These are phyloP conservation scores for Saitozyma podzolica DNA, from an alignment of 768 basidiomycete genomes.

Conservation along the genomic window DNA sequence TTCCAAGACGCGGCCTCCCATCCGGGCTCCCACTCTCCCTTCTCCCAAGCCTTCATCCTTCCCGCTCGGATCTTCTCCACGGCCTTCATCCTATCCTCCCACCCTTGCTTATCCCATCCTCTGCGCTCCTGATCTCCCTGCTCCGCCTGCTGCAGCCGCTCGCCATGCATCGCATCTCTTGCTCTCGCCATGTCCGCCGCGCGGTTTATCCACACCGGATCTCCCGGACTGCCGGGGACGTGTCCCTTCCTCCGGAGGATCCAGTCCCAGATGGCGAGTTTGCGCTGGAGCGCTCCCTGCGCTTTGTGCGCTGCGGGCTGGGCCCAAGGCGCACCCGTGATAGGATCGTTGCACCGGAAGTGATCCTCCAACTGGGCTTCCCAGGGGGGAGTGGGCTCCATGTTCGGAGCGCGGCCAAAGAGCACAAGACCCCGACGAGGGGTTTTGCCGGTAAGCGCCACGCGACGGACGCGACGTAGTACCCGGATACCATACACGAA, in stretches of 20 bases:
- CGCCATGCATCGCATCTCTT: constrained; percentile 18
- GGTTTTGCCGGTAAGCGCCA: constrained; percentile 43
- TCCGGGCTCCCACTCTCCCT: constrained; percentile 4
- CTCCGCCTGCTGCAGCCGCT: constrained; percentile 5
- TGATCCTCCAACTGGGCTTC: constrained; percentile 1
- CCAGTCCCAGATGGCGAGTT: not conserved
- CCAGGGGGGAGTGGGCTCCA: not conserved
- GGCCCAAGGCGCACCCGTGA: constrained; percentile 7
- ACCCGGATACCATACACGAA: constrained; percentile 69
- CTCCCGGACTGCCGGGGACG: not conserved
- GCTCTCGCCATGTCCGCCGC: constrained; percentile 33
- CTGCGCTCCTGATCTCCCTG: not conserved
- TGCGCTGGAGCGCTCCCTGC: not conserved
- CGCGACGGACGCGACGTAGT: constrained; percentile 51
- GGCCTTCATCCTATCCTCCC: not conserved
- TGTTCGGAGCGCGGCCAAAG: not conserved
- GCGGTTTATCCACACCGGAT: constrained; percentile 35
- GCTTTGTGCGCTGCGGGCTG: not conserved
- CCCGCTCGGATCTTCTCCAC: not conserved
- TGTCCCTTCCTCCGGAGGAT: not conserved
- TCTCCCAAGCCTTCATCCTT: not conserved
- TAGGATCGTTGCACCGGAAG: constrained; percentile 6
- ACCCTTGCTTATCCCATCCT: not conserved
- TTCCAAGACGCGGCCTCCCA: constrained; percentile 13
- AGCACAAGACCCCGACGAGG: not conserved